Evolutionary conservation across 352 stramenopile species (phyloP).

Genomic region (Phytophthora hybrid): DNA sequence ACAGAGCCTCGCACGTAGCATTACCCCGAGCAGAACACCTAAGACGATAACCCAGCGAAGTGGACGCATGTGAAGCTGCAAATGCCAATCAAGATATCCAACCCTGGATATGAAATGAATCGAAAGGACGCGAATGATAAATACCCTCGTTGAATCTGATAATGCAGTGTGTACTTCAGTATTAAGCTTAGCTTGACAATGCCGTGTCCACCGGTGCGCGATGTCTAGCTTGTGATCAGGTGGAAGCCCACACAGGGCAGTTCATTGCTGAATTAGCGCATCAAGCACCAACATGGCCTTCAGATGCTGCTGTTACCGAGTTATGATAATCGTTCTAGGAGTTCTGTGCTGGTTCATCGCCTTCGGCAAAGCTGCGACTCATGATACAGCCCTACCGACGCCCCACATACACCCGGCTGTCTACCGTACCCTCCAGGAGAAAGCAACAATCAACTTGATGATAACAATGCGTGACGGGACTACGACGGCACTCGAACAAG

Average conservation of each 20-base stretch:
- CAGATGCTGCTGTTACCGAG: neutral
- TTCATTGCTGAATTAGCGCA: neutral
- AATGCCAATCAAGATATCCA: neutral
- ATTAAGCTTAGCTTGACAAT: neutral
- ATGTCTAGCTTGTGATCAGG: neutral
- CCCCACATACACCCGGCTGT: constrained; percentile 32
- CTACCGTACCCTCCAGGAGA: constrained; percentile 33
- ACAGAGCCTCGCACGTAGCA: neutral
- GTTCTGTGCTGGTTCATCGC: constrained; percentile 7
- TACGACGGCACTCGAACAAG: constrained; percentile 17
- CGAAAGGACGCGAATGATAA: neutral
- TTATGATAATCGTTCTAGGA: neutral
- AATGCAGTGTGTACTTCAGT: neutral
- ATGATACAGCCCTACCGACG: neutral
- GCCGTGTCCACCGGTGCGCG: neutral
- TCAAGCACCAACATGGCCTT: neutral
- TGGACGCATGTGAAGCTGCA: neutral
- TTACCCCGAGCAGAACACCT: neutral
- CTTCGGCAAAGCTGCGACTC: neutral
- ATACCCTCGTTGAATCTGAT: neutral
- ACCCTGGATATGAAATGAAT: neutral
- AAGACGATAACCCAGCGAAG: neutral
- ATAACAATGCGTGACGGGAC: constrained; percentile 39
- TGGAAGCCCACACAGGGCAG: neutral
- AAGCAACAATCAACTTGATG: constrained; percentile 42